Conservation (phyloP, 768 basidiomycete genomes). For the Rhizopogon vulgaris region DNA sequence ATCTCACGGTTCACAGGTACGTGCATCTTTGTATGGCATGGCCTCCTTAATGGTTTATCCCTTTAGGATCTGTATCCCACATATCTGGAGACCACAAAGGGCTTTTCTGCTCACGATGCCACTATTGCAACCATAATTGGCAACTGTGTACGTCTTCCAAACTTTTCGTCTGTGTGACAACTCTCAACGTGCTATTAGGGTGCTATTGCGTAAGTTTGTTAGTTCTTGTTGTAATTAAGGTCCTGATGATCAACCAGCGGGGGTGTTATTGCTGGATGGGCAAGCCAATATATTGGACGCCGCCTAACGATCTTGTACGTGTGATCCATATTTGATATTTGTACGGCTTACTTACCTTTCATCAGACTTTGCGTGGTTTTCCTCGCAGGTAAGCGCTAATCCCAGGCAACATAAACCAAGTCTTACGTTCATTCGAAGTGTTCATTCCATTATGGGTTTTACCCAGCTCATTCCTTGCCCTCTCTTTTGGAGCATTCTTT, state of each 20-base stretch:
- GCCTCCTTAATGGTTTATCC: neutral
- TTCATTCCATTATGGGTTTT: constrained; percentile 84
- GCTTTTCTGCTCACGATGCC: constrained; percentile 48
- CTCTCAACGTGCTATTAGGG: constrained; percentile 23
- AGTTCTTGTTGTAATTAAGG: constrained; percentile 8
- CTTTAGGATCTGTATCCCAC: constrained; percentile 75
- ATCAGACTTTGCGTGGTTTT: constrained; percentile 47
- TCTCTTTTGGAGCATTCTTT: constrained; percentile 82
- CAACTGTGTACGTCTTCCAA: constrained; percentile 42
- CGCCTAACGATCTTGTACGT: constrained; percentile 66
- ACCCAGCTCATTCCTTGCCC: constrained; percentile 57
- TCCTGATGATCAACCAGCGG: constrained; percentile 32
- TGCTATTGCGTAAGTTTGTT: constrained; percentile 34
- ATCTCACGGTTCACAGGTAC: constrained; percentile 64
- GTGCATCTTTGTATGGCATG: constrained; percentile 1
- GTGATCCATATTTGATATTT: neutral
- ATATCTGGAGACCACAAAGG: constrained; percentile 60
- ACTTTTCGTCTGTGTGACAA: neutral
- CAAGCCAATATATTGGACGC: constrained; percentile 74
- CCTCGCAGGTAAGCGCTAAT: constrained; percentile 33
- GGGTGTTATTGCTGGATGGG: constrained; percentile 64
- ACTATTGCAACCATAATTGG: constrained; percentile 81
- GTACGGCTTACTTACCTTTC: neutral
- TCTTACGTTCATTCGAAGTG: constrained; percentile 13
- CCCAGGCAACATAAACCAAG: neutral